Evolutionary conservation across 2,329 filamentous ascomycete species (phyloP).

Genomic region (Colletotrichum sp.): DNA sequence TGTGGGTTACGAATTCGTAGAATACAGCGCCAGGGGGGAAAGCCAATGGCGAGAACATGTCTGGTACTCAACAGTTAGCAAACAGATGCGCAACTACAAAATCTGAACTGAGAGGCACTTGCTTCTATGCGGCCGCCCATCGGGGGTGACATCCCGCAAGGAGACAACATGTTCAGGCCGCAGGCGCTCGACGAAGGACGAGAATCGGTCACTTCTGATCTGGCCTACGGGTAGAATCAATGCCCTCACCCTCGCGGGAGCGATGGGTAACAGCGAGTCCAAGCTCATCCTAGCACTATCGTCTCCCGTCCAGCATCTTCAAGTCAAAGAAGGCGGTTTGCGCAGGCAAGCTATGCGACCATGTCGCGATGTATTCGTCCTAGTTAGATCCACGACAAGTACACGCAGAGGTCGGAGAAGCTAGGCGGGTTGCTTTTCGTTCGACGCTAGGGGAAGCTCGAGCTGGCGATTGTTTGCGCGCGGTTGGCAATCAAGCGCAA

Average conservation of each 20-base stretch:
- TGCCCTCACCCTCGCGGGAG: slow-evolving; percentile 88
- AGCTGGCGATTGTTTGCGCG: background rate
- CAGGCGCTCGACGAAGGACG: slow-evolving; percentile 78
- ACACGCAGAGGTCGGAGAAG: background rate
- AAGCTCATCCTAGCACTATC: slow-evolving; percentile 74
- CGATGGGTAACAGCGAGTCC: slow-evolving; percentile 88
- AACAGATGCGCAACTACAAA: background rate
- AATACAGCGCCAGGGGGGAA: slow-evolving; percentile 87
- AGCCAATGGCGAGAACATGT: slow-evolving; percentile 91
- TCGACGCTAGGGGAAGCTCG: background rate
- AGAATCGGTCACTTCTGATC: slow-evolving; percentile 82
- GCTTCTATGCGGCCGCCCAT: slow-evolving; percentile 87
- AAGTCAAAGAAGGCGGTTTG: background rate
- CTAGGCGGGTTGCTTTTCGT: background rate
- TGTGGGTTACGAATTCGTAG: slow-evolving; percentile 84
- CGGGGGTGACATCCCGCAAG: slow-evolving; percentile 84
- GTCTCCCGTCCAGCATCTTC: slow-evolving; percentile 22
- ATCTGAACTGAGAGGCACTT: slow-evolving; percentile 35
- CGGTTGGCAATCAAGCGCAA: background rate
- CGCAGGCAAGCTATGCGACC: slow-evolving; percentile 11
- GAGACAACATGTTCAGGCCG: slow-evolving; percentile 81
- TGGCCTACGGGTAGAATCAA: slow-evolving; percentile 86
- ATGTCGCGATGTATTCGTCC: slow-evolving; percentile 11
- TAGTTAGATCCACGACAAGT: background rate
- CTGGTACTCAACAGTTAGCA: slow-evolving; percentile 47